Conservation (phyloP, 208 protist genomes). For the Trypanosomatidae sp. region DNA sequence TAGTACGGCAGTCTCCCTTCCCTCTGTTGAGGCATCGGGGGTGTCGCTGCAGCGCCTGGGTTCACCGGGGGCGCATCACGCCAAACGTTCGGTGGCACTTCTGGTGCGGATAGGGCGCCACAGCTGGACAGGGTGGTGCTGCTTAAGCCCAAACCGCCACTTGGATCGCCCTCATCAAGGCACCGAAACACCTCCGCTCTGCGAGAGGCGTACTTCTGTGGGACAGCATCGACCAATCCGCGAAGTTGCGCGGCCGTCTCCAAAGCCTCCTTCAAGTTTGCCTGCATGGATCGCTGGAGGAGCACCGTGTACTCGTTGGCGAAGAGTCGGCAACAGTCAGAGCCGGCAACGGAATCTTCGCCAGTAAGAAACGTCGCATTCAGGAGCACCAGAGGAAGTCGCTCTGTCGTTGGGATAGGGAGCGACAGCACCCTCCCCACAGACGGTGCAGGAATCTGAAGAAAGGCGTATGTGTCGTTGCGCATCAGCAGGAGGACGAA, state of each 20-base stretch:
- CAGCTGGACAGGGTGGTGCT: background rate
- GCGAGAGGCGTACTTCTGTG: conserved; percentile 24
- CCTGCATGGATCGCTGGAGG: conserved; percentile 18
- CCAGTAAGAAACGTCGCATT: conserved; percentile 62
- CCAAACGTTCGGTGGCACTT: background rate
- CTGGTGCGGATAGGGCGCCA: background rate
- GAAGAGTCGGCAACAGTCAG: conserved; percentile 66
- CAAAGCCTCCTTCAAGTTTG: conserved; percentile 15
- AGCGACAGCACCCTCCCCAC: conserved; percentile 36
- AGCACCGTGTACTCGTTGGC: conserved; percentile 72
- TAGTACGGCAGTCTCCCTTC: conserved; percentile 51
- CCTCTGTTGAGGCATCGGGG: background rate
- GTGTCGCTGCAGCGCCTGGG: background rate
- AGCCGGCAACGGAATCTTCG: conserved; percentile 48
- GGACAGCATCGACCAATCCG: conserved; percentile 7
- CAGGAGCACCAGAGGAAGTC: conserved; percentile 41
- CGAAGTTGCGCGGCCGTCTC: background rate
- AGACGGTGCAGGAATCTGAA: conserved; percentile 62
- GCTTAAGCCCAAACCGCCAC: background rate
- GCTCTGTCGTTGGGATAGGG: conserved; percentile 26
- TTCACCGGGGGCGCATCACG: background rate
- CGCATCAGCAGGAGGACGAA: conserved; percentile 43
- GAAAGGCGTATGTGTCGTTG: conserved; percentile 44
- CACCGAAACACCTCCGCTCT: conserved; percentile 31
- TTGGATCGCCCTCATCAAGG: conserved; percentile 9